A percentile compares a stretch with the other conserved stretches of the same genome.
Conservation (phyloP, 2,329 filamentous ascomycete species). For the Hymenotorrendiella dingleyae region DNA sequence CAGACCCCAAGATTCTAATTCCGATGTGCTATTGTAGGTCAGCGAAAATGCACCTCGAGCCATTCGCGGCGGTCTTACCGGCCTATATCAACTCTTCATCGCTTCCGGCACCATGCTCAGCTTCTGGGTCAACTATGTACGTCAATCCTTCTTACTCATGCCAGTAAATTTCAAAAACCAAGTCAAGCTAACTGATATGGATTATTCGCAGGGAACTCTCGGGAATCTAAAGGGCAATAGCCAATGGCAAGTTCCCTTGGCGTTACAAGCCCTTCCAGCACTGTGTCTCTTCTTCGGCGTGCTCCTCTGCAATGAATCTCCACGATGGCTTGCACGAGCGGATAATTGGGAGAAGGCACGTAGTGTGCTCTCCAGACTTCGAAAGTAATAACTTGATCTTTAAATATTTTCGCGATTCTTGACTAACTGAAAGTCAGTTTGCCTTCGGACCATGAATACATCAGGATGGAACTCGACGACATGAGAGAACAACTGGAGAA, state of each 20-base stretch:
- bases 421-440: conserved; percentile 32
- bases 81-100: conserved; percentile 46
- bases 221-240: conserved; percentile 31
- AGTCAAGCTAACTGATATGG: too few relatives aligned
- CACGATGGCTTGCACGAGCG: conserved; percentile 61
- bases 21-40: too few relatives aligned
- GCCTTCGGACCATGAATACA: conserved; percentile 46
- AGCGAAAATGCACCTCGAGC: conserved; percentile 46
- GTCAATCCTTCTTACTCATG: conserved; percentile 34
- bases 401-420: background rate
- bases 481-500: conserved; percentile 42
- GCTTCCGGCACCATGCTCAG: conserved; percentile 33
- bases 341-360: conserved; percentile 63
- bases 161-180: too few relatives aligned
- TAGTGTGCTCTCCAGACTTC: conserved; percentile 46
- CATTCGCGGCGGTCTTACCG: conserved; percentile 45
- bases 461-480: conserved; percentile 43
- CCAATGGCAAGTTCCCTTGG: conserved; percentile 55
- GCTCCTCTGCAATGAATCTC: conserved; percentile 54
- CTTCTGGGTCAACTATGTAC: conserved; percentile 45
- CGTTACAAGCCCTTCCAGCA: conserved; percentile 59
- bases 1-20: too few relatives aligned
- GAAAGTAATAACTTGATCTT: conserved; percentile 15
- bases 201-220: conserved; percentile 15
- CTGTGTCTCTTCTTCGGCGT: conserved; percentile 55